A percentile compares a stretch with the other conserved stretches of the same genome.
Evolutionary conservation across 495 filamentous ascomycete species (phyloP).

Genomic region (Acidiella bohemica): DNA sequence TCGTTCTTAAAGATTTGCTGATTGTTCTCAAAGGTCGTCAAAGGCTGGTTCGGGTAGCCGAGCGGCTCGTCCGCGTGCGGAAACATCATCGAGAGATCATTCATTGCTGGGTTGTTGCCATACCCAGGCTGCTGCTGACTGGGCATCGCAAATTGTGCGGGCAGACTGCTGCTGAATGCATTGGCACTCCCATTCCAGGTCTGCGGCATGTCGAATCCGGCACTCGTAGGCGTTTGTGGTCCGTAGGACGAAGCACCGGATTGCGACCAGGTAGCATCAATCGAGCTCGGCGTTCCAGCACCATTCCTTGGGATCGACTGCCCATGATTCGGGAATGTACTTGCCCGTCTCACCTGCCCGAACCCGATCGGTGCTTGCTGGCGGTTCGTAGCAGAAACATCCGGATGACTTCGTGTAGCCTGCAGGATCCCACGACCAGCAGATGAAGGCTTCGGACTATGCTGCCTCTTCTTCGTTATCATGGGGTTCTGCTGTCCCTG

Average conservation of each 20-base stretch:
- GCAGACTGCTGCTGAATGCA: conserved; percentile 1
- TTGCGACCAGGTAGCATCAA: conserved; percentile 10
- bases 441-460: not conserved
- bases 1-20: conserved; percentile 22
- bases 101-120: conserved; percentile 42
- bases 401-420: conserved; percentile 18
- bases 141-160: conserved; percentile 23
- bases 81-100: conserved; percentile 86
- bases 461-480: conserved; percentile 22
- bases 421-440: conserved; percentile 20
- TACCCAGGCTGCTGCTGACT: no score
- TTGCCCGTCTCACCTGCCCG: conserved; percentile 29
- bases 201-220: conserved; percentile 6
- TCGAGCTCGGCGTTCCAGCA: not conserved
- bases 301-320: not conserved
- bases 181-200: not conserved
- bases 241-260: conserved; percentile 10
- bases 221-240: conserved; percentile 5
- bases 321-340: conserved; percentile 33
- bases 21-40: conserved; percentile 48
- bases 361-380: conserved; percentile 24
- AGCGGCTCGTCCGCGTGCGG: conserved; percentile 71
- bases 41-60: conserved; percentile 74
- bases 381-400: conserved; percentile 14
- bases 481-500: conserved; percentile 20